Evolutionary conservation across 352 stramenopile species (phyloP).

Genomic region (Vaucheria bursata): DNA sequence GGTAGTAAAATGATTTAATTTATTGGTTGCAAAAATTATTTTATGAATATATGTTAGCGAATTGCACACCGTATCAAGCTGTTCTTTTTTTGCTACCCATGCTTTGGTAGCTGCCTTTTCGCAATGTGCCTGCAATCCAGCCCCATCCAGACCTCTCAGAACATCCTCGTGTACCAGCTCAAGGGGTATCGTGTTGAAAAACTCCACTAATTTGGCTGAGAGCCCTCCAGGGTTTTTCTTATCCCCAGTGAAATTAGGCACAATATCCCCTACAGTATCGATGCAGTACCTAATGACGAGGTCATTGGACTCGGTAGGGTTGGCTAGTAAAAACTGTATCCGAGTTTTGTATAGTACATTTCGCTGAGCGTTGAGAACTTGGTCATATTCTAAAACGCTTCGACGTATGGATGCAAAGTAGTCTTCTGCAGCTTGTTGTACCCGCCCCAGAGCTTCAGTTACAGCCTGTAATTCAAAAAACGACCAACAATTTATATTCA

Average conservation of each 20-base stretch:
- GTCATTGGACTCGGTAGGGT: slow-evolving; percentile 11
- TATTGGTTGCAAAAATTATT: too few relatives aligned
- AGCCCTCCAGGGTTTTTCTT: slow-evolving; percentile 2
- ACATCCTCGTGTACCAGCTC: slow-evolving; percentile 50
- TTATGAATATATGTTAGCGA: too few relatives aligned
- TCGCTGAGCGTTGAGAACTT: slow-evolving; percentile 49
- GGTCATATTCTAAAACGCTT: slow-evolving; percentile 65
- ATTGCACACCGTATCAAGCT: slow-evolving; percentile 8
- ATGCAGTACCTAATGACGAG: slow-evolving; percentile 57
- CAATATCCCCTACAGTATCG: slow-evolving; percentile 58
- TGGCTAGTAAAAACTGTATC: slow-evolving; percentile 41
- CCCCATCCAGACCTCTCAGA: slow-evolving; percentile 46
- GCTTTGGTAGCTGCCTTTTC: slow-evolving; percentile 45
- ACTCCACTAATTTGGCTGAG: slow-evolving; percentile 52
- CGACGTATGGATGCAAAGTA: slow-evolving; percentile 64
- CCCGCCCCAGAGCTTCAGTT: slow-evolving; percentile 61
- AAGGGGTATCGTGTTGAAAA: slow-evolving; percentile 56
- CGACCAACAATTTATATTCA: too few relatives aligned
- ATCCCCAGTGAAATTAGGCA: slow-evolving; percentile 44
- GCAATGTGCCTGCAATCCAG: slow-evolving; percentile 54
- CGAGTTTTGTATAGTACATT: slow-evolving; percentile 46
- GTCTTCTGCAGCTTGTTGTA: slow-evolving; percentile 62
- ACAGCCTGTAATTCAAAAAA: slow-evolving; percentile 53
- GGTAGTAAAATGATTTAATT: too few relatives aligned
- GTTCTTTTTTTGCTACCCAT: slow-evolving; percentile 34